These are phyloP conservation scores for Syzygium oleosum DNA, from an alignment of 345 rosid species.

Conservation along the genomic window DNA sequence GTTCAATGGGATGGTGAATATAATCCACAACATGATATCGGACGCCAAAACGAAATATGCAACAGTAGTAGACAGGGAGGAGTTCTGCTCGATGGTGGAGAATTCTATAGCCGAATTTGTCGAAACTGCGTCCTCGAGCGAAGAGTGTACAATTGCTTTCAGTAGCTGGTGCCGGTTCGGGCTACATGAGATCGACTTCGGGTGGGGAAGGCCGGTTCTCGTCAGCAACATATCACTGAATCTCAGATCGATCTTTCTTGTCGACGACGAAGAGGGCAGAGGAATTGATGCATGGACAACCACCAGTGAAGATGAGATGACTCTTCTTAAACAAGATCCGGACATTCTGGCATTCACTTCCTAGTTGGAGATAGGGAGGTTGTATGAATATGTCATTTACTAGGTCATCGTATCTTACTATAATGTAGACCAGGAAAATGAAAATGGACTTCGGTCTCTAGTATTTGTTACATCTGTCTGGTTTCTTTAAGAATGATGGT, in stretches of 20 bases:
- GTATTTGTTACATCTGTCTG: neutral
- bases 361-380: neutral
- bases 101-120: neutral
- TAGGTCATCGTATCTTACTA: neutral
- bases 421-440: neutral
- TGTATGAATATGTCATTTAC: neutral
- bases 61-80: neutral
- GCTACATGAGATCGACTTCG: slow-evolving; percentile 36
- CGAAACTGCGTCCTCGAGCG: neutral
- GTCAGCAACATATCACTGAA: slow-evolving; percentile 20
- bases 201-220: slow-evolving; percentile 48
- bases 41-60: neutral
- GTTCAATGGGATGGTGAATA: neutral
- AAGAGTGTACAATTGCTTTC: slow-evolving; percentile 5
- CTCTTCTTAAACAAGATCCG: neutral
- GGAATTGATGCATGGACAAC: slow-evolving; percentile 51
- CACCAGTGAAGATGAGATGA: slow-evolving; percentile 1
- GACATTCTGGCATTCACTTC: neutral
- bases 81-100: neutral
- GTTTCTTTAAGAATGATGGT: neutral
- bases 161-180: slow-evolving; percentile 29
- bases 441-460: neutral
- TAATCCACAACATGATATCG: neutral
- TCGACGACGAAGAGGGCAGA: slow-evolving; percentile 22
- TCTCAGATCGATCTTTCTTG: slow-evolving; percentile 15